Conservation (phyloP, 2,329 filamentous ascomycete species). For the Botrytis hyacinthi region DNA sequence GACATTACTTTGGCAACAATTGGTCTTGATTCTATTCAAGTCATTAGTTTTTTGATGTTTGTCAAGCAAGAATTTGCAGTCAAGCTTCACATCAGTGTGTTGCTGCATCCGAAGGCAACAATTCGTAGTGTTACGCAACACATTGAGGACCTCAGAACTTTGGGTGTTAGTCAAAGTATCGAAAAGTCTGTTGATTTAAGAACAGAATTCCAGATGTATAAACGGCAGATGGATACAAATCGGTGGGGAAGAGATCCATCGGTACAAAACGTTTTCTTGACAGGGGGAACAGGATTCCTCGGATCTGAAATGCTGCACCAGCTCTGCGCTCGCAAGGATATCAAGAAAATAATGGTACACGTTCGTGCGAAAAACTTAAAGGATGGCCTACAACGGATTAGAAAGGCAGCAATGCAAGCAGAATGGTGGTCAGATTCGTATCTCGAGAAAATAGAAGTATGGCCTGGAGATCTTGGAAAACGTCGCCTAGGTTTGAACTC, state of each 20-base stretch:
- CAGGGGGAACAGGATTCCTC: conserved; percentile 45
- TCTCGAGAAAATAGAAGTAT: conserved; percentile 27
- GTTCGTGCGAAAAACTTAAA: conserved; percentile 25
- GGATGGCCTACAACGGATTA: conserved; percentile 24
- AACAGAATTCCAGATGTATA: conserved; percentile 16
- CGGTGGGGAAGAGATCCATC: background rate
- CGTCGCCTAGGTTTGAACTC: conserved; percentile 67
- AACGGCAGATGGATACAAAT: conserved; percentile 9
- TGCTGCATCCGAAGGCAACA: conserved; percentile 17
- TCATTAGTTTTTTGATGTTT: conserved; percentile 19
- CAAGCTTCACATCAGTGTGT: conserved; percentile 6
- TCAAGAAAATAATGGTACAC: conserved; percentile 29
- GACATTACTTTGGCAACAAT: conserved; percentile 4
- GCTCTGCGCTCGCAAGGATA: conserved; percentile 17
- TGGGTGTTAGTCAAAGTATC: background rate
- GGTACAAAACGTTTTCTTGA: conserved; percentile 37
- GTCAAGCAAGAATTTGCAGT: conserved; percentile 19
- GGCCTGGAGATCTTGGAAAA: conserved; percentile 67
- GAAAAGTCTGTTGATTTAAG: conserved; percentile 10
- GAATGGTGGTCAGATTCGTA: conserved; percentile 30
- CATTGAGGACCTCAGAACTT: background rate
- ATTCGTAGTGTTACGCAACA: conserved; percentile 7
- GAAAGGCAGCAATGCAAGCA: conserved; percentile 23
- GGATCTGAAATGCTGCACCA: conserved; percentile 41
- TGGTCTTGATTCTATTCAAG: conserved; percentile 20